Conservation (phyloP, 139 green algal species). For the Tetradesmus lagerheimii region DNA sequence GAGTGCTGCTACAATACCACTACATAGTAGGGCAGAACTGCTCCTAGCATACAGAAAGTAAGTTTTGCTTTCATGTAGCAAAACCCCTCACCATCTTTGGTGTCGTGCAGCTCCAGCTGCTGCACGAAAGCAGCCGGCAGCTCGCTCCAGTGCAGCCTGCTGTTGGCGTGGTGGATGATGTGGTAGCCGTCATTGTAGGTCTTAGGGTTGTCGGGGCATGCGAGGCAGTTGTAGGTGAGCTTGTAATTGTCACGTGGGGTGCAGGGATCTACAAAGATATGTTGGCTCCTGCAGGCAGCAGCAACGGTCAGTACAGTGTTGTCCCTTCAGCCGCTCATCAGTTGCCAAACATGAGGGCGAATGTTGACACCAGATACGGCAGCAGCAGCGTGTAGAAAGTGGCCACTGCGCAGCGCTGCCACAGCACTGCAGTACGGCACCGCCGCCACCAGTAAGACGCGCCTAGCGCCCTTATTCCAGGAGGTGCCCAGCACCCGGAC, state of each 20-base stretch:
- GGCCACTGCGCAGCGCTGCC: conserved; percentile 56
- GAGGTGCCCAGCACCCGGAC: no score
- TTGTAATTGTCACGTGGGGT: conserved; percentile 60
- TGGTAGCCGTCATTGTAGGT: conserved; percentile 97
- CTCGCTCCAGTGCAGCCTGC: conserved; percentile 86
- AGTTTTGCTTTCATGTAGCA: not conserved
- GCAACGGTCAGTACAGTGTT: not conserved
- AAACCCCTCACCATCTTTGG: conserved; percentile 62
- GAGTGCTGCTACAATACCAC: no score
- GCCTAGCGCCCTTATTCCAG: no score
- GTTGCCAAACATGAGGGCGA: conserved; percentile 94
- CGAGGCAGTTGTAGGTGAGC: conserved; percentile 89
- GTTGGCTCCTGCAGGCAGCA: conserved; percentile 78
- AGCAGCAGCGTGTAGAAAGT: conserved; percentile 69
- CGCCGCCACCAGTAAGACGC: no score
- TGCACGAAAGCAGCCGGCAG: conserved; percentile 73
- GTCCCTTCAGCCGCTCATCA: conserved; percentile 80
- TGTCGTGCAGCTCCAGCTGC: conserved; percentile 72
- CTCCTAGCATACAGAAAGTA: no score
- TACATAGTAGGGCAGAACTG: no score
- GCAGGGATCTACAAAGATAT: conserved; percentile 86
- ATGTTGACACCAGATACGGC: conserved; percentile 51
- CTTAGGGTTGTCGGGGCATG: conserved; percentile 77
- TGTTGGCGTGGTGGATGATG: conserved; percentile 91
- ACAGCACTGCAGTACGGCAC: conserved; percentile 50